Conservation (phyloP, 2,329 filamentous ascomycete species). For the Xylaria multiplex region DNA sequence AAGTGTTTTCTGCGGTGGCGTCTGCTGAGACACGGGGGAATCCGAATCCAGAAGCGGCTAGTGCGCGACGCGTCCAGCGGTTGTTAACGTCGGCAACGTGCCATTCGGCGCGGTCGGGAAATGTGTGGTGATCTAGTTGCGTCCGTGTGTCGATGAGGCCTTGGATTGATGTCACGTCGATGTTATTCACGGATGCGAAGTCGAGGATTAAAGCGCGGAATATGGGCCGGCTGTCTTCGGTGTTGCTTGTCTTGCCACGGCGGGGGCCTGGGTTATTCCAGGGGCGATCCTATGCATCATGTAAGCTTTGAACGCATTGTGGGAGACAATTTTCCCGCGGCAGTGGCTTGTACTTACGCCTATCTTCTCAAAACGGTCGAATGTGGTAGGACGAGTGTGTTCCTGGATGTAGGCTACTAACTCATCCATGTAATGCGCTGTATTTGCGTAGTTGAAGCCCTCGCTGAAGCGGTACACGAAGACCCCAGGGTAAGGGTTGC, state of each 20-base stretch:
- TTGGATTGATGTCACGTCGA: constrained; percentile 66
- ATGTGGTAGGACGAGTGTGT: constrained; percentile 58
- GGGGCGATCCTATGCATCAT: constrained; percentile 49
- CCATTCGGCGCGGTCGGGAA: constrained; percentile 58
- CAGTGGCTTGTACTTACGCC: constrained; percentile 52
- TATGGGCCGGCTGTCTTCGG: constrained; percentile 48
- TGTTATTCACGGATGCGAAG: constrained; percentile 64
- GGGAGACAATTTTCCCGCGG: neutral
- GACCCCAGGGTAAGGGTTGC: constrained; percentile 62
- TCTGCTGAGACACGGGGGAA: constrained; percentile 41
- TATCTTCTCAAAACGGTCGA: constrained; percentile 56
- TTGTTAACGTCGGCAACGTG: constrained; percentile 64
- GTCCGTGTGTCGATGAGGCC: constrained; percentile 64
- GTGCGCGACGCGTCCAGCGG: constrained; percentile 66
- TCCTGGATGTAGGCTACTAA: constrained; percentile 58
- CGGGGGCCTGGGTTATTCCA: constrained; percentile 54
- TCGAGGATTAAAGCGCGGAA: constrained; percentile 66
- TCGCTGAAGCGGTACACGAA: constrained; percentile 66
- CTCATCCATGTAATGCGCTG: constrained; percentile 61
- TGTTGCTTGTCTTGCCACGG: constrained; percentile 36
- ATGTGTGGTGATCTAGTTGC: constrained; percentile 62
- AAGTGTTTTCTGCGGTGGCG: constrained; percentile 23
- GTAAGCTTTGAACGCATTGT: neutral
- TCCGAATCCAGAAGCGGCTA: constrained; percentile 65
- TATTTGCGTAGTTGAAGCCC: constrained; percentile 67